A percentile compares a stretch with the other conserved stretches of the same genome.
Conservation (phyloP, 257 asterid species). For the Leonotis leonurus region DNA sequence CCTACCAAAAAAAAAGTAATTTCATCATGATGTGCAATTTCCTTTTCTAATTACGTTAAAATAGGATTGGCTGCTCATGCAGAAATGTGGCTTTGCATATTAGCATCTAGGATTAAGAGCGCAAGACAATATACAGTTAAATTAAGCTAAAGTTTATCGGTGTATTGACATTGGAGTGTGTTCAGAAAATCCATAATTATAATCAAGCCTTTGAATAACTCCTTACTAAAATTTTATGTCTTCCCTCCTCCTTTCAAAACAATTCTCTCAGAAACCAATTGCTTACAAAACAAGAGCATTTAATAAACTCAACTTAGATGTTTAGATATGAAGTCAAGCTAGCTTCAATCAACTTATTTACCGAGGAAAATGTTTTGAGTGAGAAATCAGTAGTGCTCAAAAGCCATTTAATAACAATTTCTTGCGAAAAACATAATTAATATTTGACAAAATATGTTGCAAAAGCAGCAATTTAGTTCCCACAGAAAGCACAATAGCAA, state of each 20-base stretch:
- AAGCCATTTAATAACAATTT: not conserved
- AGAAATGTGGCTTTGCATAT: not conserved
- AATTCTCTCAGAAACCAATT: not conserved
- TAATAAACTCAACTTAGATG: not conserved
- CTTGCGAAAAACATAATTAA: not conserved
- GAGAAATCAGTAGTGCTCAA: not conserved
- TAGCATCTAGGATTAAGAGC: not conserved
- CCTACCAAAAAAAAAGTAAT: not conserved
- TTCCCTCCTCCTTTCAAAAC: not conserved
- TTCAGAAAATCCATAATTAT: not conserved
- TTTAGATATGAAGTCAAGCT: not conserved
- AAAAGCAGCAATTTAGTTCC: not conserved
- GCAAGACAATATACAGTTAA: not conserved
- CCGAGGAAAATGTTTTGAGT: not conserved
- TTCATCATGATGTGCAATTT: not conserved
- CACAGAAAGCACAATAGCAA: not conserved
- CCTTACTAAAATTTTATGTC: not conserved
- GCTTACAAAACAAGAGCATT: not conserved
- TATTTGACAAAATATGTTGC: not conserved
- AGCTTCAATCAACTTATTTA: not conserved
- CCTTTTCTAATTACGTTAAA: not conserved
- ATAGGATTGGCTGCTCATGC: not conserved
- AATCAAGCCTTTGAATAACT: not conserved
- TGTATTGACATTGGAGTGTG: not conserved
- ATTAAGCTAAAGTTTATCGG: not conserved